Evolutionary conservation across 1,284 basidiomycete genomes (phyloP).

Genomic region (Sphagnurus paluster): DNA sequence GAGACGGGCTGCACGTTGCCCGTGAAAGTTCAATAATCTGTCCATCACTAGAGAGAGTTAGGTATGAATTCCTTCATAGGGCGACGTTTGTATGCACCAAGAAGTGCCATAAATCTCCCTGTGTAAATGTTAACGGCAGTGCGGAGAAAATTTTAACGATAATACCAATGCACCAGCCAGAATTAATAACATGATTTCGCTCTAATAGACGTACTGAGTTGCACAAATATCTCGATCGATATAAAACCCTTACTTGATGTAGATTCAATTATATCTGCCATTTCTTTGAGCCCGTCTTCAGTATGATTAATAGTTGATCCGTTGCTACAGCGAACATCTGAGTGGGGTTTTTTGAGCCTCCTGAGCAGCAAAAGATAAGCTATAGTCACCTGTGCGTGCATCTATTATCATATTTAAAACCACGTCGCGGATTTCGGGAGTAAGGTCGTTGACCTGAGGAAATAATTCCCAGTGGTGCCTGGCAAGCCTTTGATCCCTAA

Average conservation of each 20-base stretch:
- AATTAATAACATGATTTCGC: not conserved
- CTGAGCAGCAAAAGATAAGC: not conserved
- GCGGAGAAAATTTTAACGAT: no score
- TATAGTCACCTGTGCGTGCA: conserved; percentile 23
- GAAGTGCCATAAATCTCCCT: conserved; percentile 31
- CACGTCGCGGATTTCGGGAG: conserved; percentile 14
- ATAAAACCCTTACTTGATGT: conserved; percentile 21
- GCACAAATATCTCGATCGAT: no score
- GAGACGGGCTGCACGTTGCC: conserved; percentile 52
- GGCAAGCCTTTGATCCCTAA: not conserved
- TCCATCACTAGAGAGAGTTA: conserved; percentile 36
- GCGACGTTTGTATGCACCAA: not conserved
- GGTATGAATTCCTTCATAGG: not conserved
- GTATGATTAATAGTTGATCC: conserved; percentile 20
- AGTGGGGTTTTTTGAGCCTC: not conserved
- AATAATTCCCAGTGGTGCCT: conserved; percentile 27
- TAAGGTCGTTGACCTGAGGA: conserved; percentile 16
- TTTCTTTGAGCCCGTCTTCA: conserved; percentile 18
- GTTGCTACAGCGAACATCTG: conserved; percentile 23
- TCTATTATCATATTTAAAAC: conserved; percentile 19
- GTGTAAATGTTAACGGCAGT: no score
- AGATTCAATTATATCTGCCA: conserved; percentile 18
- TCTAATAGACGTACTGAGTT: conserved; percentile 1
- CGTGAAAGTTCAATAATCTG: conserved; percentile 51
- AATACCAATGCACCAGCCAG: conserved; percentile 25